Evolutionary conservation across 345 rosid genomes (phyloP).

Genomic region (Corymbia maculata): DNA sequence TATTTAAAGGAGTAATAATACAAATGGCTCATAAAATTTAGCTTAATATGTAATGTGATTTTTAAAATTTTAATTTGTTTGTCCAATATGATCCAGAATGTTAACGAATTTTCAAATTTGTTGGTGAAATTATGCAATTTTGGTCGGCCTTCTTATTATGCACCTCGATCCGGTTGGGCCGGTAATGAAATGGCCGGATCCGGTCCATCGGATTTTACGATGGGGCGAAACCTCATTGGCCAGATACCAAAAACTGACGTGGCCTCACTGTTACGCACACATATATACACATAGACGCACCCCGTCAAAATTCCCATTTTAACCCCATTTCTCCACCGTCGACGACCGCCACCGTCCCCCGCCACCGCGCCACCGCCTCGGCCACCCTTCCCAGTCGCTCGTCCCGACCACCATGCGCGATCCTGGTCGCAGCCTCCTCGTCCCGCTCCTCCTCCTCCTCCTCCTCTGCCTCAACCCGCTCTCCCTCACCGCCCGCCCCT

Average conservation of each 20-base stretch:
- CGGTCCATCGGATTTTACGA: background rate
- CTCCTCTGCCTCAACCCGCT: constrained; percentile 25
- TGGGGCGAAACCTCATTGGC: background rate
- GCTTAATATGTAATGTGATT: too few relatives aligned
- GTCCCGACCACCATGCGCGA: background rate
- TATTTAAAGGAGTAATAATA: background rate
- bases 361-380: background rate
- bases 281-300: background rate
- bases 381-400: background rate
- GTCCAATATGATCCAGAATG: too few relatives aligned
- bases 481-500: constrained; percentile 41
- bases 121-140: background rate
- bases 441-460: background rate
- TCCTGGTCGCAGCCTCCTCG: background rate
- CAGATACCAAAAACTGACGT: background rate
- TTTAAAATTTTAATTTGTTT: too few relatives aligned
- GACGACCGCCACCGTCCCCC: background rate
- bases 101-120: too few relatives aligned
- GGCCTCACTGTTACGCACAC: background rate
- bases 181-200: background rate
- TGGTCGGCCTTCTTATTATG: background rate
- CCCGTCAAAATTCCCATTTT: background rate
- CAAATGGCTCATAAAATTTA: too few relatives aligned
- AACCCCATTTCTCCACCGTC: background rate
- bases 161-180: background rate